Evolutionary conservation across 2,329 filamentous ascomycete species (phyloP), one percentile per base, ranked within the genome.

Genomic region (Phaeophleospora eucalypticola): DNA sequence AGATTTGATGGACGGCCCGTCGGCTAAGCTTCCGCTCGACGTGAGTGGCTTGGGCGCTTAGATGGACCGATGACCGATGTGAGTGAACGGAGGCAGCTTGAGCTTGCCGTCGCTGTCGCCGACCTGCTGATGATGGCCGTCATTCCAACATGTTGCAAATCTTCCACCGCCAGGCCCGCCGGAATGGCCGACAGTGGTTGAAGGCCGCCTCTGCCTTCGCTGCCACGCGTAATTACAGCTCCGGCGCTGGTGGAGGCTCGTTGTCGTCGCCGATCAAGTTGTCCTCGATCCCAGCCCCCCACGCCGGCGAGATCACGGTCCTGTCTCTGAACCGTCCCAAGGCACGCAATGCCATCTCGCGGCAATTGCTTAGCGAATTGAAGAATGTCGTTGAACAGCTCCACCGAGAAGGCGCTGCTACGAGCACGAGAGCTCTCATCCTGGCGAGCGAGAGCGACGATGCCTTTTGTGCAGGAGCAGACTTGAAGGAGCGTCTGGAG

Each of bases 391-490:
- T 97, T 46, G 79, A 88, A 59, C 77, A 79, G 51, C 78, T 97
- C 37, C 80, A 85, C 46, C 49, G 49, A 14, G 79, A 84, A 60
- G 71, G 71, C 3, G 75, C 74, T 4, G 69, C 68, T 18, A 79
- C 79, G 3, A 68, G 74, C 24, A 96, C 90, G 14, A 75, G 93
- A 55, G 91, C 87, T 2, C 67, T 98, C 57, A 81, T 98, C 34
- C 60, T 98, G 14, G 86, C 88, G 9, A 94, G 87, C 62, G 87
- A 88, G 34, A 79, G 88, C n/a, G 88, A 96, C 58, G 76, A 81
- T 18, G 86, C 83, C 60, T 98, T 98, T 68, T 98, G 93, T 68
- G 89, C 93, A 0, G 93, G 93, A 32, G 93, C 93, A 3, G 93
- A 98, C 65, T 71, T 98, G 61, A 97, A 96, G 66, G 91, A 96